Evolutionary conservation across 106 monocot genomes (phyloP).

Genomic region (Amphibolis antarctica): DNA sequence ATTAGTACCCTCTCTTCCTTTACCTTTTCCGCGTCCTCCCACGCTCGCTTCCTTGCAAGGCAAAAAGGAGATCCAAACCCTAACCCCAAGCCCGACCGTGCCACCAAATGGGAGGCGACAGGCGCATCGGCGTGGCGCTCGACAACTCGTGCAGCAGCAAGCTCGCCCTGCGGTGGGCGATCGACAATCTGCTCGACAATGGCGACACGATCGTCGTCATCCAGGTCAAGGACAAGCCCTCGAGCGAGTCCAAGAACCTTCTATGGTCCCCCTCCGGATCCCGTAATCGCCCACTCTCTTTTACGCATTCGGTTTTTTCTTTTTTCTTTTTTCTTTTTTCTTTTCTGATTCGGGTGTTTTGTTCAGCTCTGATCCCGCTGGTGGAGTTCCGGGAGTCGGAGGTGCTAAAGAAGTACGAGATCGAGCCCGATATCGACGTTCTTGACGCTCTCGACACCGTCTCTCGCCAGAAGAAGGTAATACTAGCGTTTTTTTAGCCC

Average conservation of each 20-base stretch:
- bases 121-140: constrained; percentile 57
- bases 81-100: no score
- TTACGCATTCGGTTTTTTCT: background rate
- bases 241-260: constrained; percentile 29
- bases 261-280: constrained; percentile 39
- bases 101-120: constrained; percentile 27
- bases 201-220: constrained; percentile 59
- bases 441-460: constrained; percentile 48
- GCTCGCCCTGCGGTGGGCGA: constrained; percentile 51
- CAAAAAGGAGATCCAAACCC: no score
- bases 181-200: constrained; percentile 53
- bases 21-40: no score
- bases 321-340: background rate
- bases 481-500: background rate
- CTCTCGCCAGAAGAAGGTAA: constrained; percentile 50
- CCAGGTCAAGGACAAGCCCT: constrained; percentile 22
- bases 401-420: constrained; percentile 40
- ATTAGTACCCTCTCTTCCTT: no score
- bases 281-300: constrained; percentile 18
- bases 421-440: constrained; percentile 42
- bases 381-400: constrained; percentile 45
- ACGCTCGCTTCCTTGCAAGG: no score
- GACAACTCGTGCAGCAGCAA: constrained; percentile 79
- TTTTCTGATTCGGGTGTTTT: background rate
- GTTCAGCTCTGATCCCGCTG: constrained; percentile 60